Base-by-base conservation (phyloP, 2,329 filamentous ascomycete genomes). In the Diaporthe nobilis region DNA sequence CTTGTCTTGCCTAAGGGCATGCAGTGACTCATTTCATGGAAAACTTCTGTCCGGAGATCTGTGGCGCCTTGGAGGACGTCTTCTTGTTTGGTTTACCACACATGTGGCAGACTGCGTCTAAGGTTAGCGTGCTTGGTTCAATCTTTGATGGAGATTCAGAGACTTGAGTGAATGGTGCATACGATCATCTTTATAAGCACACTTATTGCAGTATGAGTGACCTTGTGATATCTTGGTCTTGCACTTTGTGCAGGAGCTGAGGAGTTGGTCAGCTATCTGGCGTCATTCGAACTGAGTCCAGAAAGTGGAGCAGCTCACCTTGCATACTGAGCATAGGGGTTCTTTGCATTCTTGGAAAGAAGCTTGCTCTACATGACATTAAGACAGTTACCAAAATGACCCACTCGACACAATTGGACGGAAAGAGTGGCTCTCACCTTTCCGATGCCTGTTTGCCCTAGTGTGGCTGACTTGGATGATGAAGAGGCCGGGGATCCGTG, bases 141-240 rank as follows among this genome's bases (percentile, higher is more conserved):
- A 20, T 12, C 31, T 1, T 7, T 12, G 39, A 39, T 13, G 49
- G 31, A 17, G 28, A 5, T 74, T 81, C 57, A 79, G 76, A 31
- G 20, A 20, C 37, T 49, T n/a, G 10, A 25, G 42, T 7, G 76
- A 25, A 25, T 5, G 25, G 7, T 22, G 82, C 87, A 77, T 82
- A 92, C 91, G 85, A 80, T 93, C 90, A 76, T 87, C 86, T 80
- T 90, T 88, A 82, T 92, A 93, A 17, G 91, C 90, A 81, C 91
- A 93, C 58, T 88, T 87, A 77, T 92, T 89, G 79, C 91, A 93
- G 77, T 85, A 90, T 65, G 89, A 89, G 80, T 88, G 87, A 17
- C 91, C 91, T 79, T 91, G 87, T 15, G 91, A 87, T n/a, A 91
- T 87, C 81, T 92, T 92, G 39, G 89, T 89, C 82, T 91, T 92